phyloP scores from a whole-genome alignment of 768 basidiomycete genomes.

The Tricholoma bakamatsutake region DNA sequence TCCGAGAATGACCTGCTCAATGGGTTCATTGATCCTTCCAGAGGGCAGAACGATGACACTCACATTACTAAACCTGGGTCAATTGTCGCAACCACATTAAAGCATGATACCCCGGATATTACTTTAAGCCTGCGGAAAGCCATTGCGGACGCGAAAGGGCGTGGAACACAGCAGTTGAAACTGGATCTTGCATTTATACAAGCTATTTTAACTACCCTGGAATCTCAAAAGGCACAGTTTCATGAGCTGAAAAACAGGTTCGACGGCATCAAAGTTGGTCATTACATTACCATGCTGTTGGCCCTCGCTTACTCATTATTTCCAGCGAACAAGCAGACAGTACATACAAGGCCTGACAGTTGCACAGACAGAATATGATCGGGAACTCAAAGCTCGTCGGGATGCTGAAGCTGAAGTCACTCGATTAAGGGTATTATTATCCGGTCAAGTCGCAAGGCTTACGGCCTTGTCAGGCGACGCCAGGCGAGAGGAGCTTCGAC shows the following conservation, averaged over 20 bases:
- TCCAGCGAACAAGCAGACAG: conserved; percentile 83
- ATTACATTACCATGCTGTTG: conserved; percentile 5
- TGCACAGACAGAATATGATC: conserved; percentile 92
- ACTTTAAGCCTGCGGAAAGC: conserved; percentile 53
- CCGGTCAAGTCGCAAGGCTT: conserved; percentile 84
- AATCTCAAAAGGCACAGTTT: conserved; percentile 56
- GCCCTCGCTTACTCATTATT: conserved; percentile 1
- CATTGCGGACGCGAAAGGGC: conserved; percentile 52
- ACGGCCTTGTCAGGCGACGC: conserved; percentile 81
- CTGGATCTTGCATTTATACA: conserved; percentile 74
- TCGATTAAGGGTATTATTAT: conserved; percentile 74
- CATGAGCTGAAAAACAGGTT: conserved; percentile 66
- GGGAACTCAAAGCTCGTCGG: conserved; percentile 79
- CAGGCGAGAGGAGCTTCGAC: conserved; percentile 70
- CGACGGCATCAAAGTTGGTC: conserved; percentile 79
- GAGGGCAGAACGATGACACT: conserved; percentile 12
- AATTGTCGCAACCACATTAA: conserved; percentile 16
- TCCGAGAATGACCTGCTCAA: background rate
- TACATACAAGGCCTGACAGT: conserved; percentile 90
- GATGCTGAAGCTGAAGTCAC: conserved; percentile 93
- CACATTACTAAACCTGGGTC: conserved; percentile 40
- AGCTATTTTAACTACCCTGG: conserved; percentile 59
- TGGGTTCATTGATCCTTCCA: background rate
- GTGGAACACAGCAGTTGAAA: conserved; percentile 53
- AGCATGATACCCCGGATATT: conserved; percentile 40